phyloP scores from a whole-genome alignment of 371 early-diverging fungal species.

The Apophysomyces variabilis region DNA sequence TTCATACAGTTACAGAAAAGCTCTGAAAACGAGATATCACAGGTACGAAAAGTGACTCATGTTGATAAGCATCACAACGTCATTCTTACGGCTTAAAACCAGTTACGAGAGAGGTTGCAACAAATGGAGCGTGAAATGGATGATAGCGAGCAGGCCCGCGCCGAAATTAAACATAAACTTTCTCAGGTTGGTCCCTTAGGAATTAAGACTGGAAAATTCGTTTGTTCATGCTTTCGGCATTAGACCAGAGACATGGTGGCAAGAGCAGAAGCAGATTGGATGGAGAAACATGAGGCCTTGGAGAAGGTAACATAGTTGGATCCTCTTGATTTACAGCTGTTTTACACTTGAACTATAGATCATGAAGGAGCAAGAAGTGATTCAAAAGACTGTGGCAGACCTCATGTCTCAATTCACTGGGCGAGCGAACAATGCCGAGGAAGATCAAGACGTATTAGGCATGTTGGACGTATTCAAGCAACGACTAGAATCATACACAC shows the following conservation, averaged over 20 bases:
- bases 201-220: no score
- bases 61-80: neutral
- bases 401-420: slow-evolving; percentile 20
- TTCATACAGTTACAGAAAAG: neutral
- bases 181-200: slow-evolving; percentile 32
- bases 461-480: slow-evolving; percentile 11
- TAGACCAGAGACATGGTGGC: slow-evolving; percentile 55
- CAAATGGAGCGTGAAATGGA: slow-evolving; percentile 28
- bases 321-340: neutral
- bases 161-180: slow-evolving; percentile 48
- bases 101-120: slow-evolving; percentile 25
- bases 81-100: neutral
- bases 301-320: slow-evolving; percentile 18
- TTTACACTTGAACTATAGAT: slow-evolving; percentile 8
- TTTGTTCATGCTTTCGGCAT: neutral
- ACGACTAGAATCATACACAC: slow-evolving; percentile 7
- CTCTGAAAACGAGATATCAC: neutral
- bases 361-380: slow-evolving; percentile 8
- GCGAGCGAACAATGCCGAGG: neutral
- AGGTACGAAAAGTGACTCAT: neutral
- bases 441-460: neutral
- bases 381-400: slow-evolving; percentile 14
- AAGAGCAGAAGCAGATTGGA: slow-evolving; percentile 59
- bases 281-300: slow-evolving; percentile 38
- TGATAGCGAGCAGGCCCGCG: slow-evolving; percentile 42